Evolutionary conservation across 1,284 basidiomycete species (phyloP).

Genomic region (Ceratobasidium sp.): DNA sequence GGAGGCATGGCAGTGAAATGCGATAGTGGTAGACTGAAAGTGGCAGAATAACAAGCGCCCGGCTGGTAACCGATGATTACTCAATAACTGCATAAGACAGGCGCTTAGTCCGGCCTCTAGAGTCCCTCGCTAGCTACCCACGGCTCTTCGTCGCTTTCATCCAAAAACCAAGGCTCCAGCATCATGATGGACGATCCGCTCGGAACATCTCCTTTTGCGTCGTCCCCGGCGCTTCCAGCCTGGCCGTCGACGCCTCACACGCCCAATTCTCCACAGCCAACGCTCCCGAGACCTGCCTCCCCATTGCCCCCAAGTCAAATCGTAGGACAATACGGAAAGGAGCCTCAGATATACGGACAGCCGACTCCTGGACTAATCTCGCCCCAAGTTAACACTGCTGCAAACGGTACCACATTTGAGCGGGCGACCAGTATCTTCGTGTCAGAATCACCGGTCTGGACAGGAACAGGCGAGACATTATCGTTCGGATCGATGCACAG

Average conservation of each 20-base stretch:
- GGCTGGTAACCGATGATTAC: neutral
- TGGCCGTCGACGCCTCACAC: constrained; percentile 29
- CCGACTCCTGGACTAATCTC: constrained; percentile 80
- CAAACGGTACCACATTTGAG: constrained; percentile 73
- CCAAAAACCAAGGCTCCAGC: neutral
- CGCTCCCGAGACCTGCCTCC: constrained; percentile 28
- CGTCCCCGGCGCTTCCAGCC: constrained; percentile 14
- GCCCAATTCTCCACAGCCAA: constrained; percentile 31
- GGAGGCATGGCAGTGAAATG: constrained; percentile 7
- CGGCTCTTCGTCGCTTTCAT: neutral
- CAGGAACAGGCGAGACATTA: constrained; percentile 89
- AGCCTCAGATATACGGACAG: constrained; percentile 82
- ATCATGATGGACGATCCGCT: constrained; percentile 34
- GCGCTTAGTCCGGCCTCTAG: constrained; percentile 17
- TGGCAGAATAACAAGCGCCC: neutral
- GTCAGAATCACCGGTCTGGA: constrained; percentile 88
- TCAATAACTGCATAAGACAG: neutral
- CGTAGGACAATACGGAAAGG: constrained; percentile 64
- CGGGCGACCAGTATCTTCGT: constrained; percentile 80
- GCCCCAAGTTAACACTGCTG: constrained; percentile 64
- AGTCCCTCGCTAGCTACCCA: neutral
- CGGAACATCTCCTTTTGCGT: constrained; percentile 29
- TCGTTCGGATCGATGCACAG: constrained; percentile 91
- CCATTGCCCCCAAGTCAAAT: constrained; percentile 31
- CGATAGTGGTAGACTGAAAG: neutral